Conservation (phyloP, 1,139 yeast genomes). For the Debaryomyces psychrophilus region DNA sequence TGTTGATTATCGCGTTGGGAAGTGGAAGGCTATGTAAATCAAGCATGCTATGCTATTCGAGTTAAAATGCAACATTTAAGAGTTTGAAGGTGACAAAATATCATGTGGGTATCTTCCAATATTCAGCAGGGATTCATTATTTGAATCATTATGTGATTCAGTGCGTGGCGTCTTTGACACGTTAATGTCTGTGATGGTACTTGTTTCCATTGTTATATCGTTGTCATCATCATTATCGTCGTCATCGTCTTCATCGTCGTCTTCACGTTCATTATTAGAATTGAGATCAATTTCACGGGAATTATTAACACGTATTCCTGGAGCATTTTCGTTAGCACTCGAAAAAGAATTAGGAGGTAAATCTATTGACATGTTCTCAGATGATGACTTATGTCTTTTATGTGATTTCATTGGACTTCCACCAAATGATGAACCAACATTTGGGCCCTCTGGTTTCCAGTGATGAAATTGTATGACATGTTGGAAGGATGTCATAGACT, state of each 20-base stretch:
- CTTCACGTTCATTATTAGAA: constrained; percentile 7
- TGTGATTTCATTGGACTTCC: constrained; percentile 15
- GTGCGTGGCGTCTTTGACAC: constrained; percentile 6
- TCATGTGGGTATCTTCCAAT: constrained; percentile 25
- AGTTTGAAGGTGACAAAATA: constrained; percentile 19
- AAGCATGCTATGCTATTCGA: background rate
- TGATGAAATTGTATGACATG: constrained; percentile 57
- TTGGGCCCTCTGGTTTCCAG: constrained; percentile 50
- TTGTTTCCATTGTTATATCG: constrained; percentile 23
- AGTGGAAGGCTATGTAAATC: background rate
- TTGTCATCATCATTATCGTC: constrained; percentile 14
- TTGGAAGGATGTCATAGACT: constrained; percentile 55
- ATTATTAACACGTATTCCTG: constrained; percentile 2
- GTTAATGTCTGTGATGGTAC: constrained; percentile 11
- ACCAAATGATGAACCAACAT: constrained; percentile 14
- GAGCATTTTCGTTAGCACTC: background rate
- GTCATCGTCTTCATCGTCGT: constrained; percentile 7
- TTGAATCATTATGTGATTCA: background rate
- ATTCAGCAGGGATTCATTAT: constrained; percentile 17
- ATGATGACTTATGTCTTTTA: constrained; percentile 27
- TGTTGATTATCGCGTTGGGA: background rate
- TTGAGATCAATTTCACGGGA: constrained; percentile 6
- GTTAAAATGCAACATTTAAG: background rate
- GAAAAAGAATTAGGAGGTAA: constrained; percentile 5
- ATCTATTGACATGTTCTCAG: constrained; percentile 19